These are phyloP conservation scores for Persicaria maculosa DNA, from an alignment of 148 eudicot genomes.

Conservation along the genomic window DNA sequence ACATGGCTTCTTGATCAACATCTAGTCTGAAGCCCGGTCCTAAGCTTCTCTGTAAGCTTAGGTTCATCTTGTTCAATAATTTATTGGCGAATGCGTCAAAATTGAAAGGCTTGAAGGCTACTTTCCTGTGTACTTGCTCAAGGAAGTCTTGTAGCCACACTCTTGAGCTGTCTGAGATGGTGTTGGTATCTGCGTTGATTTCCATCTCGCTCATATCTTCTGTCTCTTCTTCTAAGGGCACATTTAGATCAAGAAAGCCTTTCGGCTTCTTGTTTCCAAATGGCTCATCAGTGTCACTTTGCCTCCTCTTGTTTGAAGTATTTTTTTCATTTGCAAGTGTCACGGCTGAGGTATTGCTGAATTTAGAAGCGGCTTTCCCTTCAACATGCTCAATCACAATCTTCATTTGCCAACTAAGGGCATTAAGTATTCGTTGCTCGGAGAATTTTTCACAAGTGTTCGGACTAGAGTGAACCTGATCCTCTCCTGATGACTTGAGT, in stretches of 20 bases:
- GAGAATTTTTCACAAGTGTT: slow-evolving; percentile 34
- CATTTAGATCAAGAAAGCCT: slow-evolving; percentile 54
- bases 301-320: slow-evolving; percentile 37
- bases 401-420: slow-evolving; percentile 58
- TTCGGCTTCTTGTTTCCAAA: slow-evolving; percentile 13
- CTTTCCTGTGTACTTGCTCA: slow-evolving; percentile 41
- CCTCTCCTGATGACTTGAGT: slow-evolving; percentile 16
- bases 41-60: slow-evolving; percentile 27
- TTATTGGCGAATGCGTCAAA: slow-evolving; percentile 54
- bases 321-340: slow-evolving; percentile 22
- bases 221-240: slow-evolving; percentile 37
- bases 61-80: slow-evolving; percentile 33
- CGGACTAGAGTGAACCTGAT: slow-evolving; percentile 18
- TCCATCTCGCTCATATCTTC: slow-evolving; percentile 15
- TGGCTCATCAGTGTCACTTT: slow-evolving; percentile 18
- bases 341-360: slow-evolving; percentile 19
- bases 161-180: slow-evolving; percentile 25
- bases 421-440: slow-evolving; percentile 56
- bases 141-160: slow-evolving; percentile 67
- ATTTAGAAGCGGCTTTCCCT: slow-evolving; percentile 9
- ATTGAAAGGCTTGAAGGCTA: slow-evolving; percentile 55
- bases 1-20: slow-evolving; percentile 58
- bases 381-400: slow-evolving; percentile 26
- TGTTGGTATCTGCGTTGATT: slow-evolving; percentile 22
- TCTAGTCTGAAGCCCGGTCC: slow-evolving; percentile 33